Base-by-base conservation (phyloP, 2,329 filamentous ascomycete genomes). In the Cytospora leucostoma region DNA sequence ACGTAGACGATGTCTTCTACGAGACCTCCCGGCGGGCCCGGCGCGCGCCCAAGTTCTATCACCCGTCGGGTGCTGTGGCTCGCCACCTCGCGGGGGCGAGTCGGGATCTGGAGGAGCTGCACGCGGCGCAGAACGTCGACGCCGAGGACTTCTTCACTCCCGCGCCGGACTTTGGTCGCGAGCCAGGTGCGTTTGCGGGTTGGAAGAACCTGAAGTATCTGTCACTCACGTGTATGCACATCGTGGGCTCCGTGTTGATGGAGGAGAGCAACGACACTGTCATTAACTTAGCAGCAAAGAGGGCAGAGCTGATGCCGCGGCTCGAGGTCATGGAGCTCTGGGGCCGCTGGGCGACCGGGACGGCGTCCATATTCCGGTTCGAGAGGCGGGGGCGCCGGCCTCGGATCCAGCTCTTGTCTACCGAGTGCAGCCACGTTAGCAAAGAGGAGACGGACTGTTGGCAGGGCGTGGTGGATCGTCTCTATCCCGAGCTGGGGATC, bases 291-390 rank as follows among this genome's bases (percentile, higher is more conserved):
- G 47, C 47, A 21, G 47, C 47, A 3, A 50, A 50, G n/a, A 27
- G n/a, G 17, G 47, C 47, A 27, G 17, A 3, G 47, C 47, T 19
- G 47, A 50, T 50, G 47, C 47, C 47, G 21, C 47, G 12, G 47
- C 47, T 50, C 47, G 47, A 50, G 47, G 47, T 50, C 7, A 50
- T 50, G 47, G 47, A 50, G 47, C 47, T 50, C 47, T 50, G 47
- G 47, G 21, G 47, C 47, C 21, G n/a, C 12, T 27, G 21, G 47
- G 21, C 11, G 12, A 19, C 21, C 17, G 47, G 47, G n/a, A 19
- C 21, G 11, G 47, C 47, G 21, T 8, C 47, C 17, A 50, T 50
- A 15, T 50, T 50, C 47, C 47, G 47, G n/a, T 50, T 50, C 21
- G 47, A 50, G 27, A 50, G 47, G 19, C 47, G 47, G 13, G 47